Evolutionary conservation across 23 red algal genomes (phyloP), one percentile per base, ranked within the genome.

Genomic region (Agarophyton chilense): DNA sequence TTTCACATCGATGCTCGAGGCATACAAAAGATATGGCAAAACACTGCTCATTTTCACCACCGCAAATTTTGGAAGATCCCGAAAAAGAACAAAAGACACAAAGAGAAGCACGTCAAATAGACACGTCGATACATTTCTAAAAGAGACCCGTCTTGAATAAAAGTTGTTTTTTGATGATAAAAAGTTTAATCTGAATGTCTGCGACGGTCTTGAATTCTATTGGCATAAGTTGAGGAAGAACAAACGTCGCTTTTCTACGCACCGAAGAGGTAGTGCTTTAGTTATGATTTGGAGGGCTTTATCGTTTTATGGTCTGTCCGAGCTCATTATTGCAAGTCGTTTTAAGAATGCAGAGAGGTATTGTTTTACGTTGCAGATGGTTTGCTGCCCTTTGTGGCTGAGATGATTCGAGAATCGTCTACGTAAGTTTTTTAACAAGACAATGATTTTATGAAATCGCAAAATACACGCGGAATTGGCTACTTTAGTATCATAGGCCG

Each of bases 161-260:
- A 71, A 71, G 39, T 71, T 40, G 29, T 71, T 71, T n/a, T 29
- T 71, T n/a, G n/a, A n/a, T n/a, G n/a, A n/a, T n/a, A n/a, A n/a
- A n/a, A n/a, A n/a, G n/a, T n/a, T n/a, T n/a, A n/a, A n/a, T n/a
- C n/a, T n/a, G n/a, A 24, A 71, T 43, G 19, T 5, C 4, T 24
- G 16, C 5, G 39, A 71, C 17, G 19, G 64, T 4, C 21, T 40
- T 5, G 39, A 12, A 10, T 2, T n/a, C 16, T 71, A 71, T 19
- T 71, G 64, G 64, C 64, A 43, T 19, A 22, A 71, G 2, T 2
- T 71, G 16, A 3, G 64, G 16, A 12, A 22, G 2, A 14, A 71
- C 16, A 12, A 12, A 18, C 64, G 39, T 24, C 4, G 64, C 1
- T 71, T 71, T n/a, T n/a, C 64, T 3, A 71, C 64, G 39, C 5